Evolutionary conservation across 2,329 filamentous ascomycete genomes (phyloP).

Genomic region (Aureobasidium sp.): DNA sequence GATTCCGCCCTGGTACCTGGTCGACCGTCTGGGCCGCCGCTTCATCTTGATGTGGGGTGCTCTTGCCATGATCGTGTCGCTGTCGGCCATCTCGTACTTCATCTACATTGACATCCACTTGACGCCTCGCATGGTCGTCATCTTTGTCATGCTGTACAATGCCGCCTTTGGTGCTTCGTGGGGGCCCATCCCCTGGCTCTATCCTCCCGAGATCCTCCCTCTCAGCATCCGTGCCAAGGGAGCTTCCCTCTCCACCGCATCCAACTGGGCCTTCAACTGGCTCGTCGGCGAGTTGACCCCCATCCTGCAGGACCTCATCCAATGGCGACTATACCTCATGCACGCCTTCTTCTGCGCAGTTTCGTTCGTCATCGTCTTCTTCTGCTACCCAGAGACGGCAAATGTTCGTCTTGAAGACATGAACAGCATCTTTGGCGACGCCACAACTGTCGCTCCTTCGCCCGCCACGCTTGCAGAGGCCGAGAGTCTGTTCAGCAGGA

Average conservation of each 20-base stretch:
- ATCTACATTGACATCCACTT: constrained; percentile 74
- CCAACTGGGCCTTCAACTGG: constrained; percentile 99
- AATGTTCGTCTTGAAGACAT: constrained; percentile 95
- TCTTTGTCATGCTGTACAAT: constrained; percentile 98
- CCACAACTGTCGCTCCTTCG: constrained; percentile 74
- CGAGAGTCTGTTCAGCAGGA: constrained; percentile 74
- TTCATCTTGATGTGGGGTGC: constrained; percentile 86
- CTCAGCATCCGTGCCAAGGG: constrained; percentile 96
- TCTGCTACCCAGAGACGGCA: constrained; percentile 94
- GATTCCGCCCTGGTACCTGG: constrained; percentile 93
- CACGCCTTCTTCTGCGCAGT: constrained; percentile 95
- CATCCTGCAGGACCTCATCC: constrained; percentile 82
- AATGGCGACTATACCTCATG: constrained; percentile 88
- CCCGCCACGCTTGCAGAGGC: constrained; percentile 71
- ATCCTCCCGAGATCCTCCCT: constrained; percentile 96
- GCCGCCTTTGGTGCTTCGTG: constrained; percentile 95
- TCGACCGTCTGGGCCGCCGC: constrained; percentile 84
- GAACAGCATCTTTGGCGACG: constrained; percentile 89
- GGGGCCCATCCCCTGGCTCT: constrained; percentile 97
- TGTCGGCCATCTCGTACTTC: constrained; percentile 91
- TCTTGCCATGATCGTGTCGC: constrained; percentile 77
- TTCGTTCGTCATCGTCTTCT: constrained; percentile 96
- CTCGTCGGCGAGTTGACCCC: constrained; percentile 93
- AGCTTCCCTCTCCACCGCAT: constrained; percentile 88
- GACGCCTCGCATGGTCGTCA: constrained; percentile 78